These are phyloP conservation scores for Eucalyptus tenuipes DNA, from an alignment of 345 rosid species.

Conservation along the genomic window DNA sequence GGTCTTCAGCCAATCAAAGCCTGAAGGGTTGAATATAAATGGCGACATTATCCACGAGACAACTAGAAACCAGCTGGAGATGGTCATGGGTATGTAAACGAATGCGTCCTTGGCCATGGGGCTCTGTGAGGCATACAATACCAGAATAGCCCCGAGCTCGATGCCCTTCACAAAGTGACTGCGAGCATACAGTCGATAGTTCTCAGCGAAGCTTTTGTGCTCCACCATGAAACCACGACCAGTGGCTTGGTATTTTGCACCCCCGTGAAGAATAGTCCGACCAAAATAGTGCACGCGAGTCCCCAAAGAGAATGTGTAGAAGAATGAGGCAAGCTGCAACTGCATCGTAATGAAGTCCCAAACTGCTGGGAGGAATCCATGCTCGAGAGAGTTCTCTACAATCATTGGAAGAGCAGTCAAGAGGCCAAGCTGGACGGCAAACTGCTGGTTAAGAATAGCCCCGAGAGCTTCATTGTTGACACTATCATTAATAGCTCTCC, in stretches of 20 bases:
- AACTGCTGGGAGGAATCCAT: slow-evolving; percentile 69
- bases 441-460: slow-evolving; percentile 71
- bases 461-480: slow-evolving; percentile 42
- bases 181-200: slow-evolving; percentile 69
- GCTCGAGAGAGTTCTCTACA: slow-evolving; percentile 73
- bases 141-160: slow-evolving; percentile 73
- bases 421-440: slow-evolving; percentile 67
- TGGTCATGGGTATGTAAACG: slow-evolving; percentile 57
- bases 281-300: slow-evolving; percentile 80
- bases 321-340: slow-evolving; percentile 66
- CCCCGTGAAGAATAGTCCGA: slow-evolving; percentile 90
- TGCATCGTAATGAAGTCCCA: slow-evolving; percentile 91
- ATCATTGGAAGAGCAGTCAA: slow-evolving; percentile 86
- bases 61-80: slow-evolving; percentile 85
- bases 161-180: slow-evolving; percentile 85
- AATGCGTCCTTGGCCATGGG: slow-evolving; percentile 38
- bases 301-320: slow-evolving; percentile 84
- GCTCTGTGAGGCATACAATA: slow-evolving; percentile 58
- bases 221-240: slow-evolving; percentile 89
- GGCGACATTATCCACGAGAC: slow-evolving; percentile 84
- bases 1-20: slow-evolving; percentile 88
- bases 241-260: slow-evolving; percentile 85
- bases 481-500: slow-evolving; percentile 16
- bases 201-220: slow-evolving; percentile 76
- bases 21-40: slow-evolving; percentile 78